These are phyloP conservation scores for Colletotrichum sp. DNA, from an alignment of 2,329 filamentous ascomycete genomes.

Conservation along the genomic window DNA sequence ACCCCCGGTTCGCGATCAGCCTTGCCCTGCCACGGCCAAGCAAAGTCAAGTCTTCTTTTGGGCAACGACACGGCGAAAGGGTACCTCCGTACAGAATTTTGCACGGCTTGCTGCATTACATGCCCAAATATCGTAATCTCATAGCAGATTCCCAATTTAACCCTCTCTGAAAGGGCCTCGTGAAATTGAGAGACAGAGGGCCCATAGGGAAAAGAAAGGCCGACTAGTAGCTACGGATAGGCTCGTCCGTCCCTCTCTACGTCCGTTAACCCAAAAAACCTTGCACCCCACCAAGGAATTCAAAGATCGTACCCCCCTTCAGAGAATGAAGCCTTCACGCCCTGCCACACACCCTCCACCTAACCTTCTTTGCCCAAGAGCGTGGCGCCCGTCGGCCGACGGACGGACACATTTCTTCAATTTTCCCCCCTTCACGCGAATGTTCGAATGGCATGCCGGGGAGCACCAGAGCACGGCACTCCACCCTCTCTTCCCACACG, in stretches of 20 bases:
- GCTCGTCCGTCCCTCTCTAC: not conserved
- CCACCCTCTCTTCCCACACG: not conserved
- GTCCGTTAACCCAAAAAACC: not conserved
- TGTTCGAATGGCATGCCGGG: not conserved
- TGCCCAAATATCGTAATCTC: not conserved
- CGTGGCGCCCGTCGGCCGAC: slow-evolving; percentile 11
- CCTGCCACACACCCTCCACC: not conserved
- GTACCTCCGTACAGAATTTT: not conserved
- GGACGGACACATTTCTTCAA: not conserved
- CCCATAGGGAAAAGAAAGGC: not conserved
- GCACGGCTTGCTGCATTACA: not conserved
- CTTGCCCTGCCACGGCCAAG: not conserved
- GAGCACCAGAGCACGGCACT: not conserved
- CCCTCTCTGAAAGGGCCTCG: not conserved
- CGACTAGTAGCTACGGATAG: not conserved
- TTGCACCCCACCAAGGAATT: not conserved
- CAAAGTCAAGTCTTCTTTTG: not conserved
- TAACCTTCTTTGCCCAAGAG: slow-evolving; percentile 7
- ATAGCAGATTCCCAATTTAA: not conserved
- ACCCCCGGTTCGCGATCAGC: not conserved
- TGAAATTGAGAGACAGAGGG: not conserved
- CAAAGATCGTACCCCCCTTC: not conserved
- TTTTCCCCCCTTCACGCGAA: not conserved
- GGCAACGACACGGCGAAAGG: not conserved
- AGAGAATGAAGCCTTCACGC: not conserved